Percentiles rank a stretch among this genome's conserved stretches.
These are phyloP conservation scores for Powellomyces hirtus DNA, from an alignment of 192 early-diverging fungal genomes.

Conservation along the genomic window DNA sequence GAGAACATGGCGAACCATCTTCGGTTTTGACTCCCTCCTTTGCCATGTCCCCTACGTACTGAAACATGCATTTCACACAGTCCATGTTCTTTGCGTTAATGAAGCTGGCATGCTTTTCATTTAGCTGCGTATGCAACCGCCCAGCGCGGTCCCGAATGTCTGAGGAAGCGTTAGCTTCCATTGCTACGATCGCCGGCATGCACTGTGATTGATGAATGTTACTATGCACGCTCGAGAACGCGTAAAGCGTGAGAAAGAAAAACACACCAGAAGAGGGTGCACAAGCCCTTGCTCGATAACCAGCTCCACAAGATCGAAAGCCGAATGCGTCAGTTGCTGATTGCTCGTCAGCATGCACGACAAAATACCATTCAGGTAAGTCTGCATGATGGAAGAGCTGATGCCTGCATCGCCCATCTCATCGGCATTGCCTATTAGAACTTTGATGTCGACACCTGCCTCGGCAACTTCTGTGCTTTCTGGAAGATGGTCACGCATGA, in stretches of 20 bases:
- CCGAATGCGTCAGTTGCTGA: constrained; percentile 57
- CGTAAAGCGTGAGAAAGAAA: too few species aligned
- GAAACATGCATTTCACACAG: constrained; percentile 69
- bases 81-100: constrained; percentile 83
- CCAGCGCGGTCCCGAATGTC: constrained; percentile 68
- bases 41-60: constrained; percentile 51
- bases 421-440: constrained; percentile 77
- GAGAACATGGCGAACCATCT: too few species aligned
- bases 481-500: too few species aligned
- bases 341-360: constrained; percentile 63
- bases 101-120: constrained; percentile 83
- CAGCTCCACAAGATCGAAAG: constrained; percentile 79
- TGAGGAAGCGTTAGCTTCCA: constrained; percentile 69
- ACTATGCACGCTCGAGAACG: not conserved
- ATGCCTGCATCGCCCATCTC: constrained; percentile 85
- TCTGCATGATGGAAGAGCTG: constrained; percentile 87
- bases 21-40: not conserved
- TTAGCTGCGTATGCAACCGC: constrained; percentile 69
- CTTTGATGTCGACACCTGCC: constrained; percentile 60
- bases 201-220: constrained; percentile 52
- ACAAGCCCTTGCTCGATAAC: constrained; percentile 88
- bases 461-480: not conserved
- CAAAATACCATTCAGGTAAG: constrained; percentile 74
- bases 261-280: constrained; percentile 73
- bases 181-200: constrained; percentile 82